Evolutionary conservation across 139 green algal genomes (phyloP).

Genomic region (Volvox reticuliferus): DNA sequence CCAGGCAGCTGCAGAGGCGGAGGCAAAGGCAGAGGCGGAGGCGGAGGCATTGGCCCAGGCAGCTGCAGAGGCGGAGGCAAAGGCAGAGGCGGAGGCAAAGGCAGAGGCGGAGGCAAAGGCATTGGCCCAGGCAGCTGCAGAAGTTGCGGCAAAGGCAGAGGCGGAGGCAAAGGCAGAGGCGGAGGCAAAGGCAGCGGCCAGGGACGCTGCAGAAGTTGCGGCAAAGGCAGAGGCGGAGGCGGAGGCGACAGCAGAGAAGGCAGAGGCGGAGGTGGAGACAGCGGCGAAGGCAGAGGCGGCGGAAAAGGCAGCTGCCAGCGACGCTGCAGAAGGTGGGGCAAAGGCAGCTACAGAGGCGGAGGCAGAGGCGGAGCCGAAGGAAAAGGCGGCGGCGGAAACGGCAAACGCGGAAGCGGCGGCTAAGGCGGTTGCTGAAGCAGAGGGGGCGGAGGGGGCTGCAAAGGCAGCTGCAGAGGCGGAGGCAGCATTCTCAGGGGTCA

Average conservation of each 20-base stretch:
- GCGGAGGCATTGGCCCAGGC: not conserved
- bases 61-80: not conserved
- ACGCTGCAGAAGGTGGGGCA: too few relatives aligned
- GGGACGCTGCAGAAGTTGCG: not conserved
- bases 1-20: not conserved
- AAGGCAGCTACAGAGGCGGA: not conserved
- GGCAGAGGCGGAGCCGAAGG: not conserved
- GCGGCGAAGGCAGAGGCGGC: not conserved
- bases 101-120: not conserved
- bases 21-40: conserved; percentile 5
- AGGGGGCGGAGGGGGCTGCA: not conserved
- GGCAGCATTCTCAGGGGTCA: too few relatives aligned
- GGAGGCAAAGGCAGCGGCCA: not conserved
- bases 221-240: not conserved
- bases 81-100: not conserved
- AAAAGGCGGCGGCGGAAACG: not conserved
- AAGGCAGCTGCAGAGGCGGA: not conserved
- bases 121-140: not conserved
- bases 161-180: not conserved
- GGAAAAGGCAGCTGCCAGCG: not conserved
- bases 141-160: not conserved
- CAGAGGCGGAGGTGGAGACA: not conserved
- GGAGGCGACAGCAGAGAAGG: not conserved
- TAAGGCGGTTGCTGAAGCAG: not conserved
- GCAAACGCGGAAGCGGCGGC: not conserved